A percentile compares a stretch with the other conserved stretches of the same genome.
Conservation (phyloP, 345 rosid genomes). For the Hirschfeldia incana region DNA sequence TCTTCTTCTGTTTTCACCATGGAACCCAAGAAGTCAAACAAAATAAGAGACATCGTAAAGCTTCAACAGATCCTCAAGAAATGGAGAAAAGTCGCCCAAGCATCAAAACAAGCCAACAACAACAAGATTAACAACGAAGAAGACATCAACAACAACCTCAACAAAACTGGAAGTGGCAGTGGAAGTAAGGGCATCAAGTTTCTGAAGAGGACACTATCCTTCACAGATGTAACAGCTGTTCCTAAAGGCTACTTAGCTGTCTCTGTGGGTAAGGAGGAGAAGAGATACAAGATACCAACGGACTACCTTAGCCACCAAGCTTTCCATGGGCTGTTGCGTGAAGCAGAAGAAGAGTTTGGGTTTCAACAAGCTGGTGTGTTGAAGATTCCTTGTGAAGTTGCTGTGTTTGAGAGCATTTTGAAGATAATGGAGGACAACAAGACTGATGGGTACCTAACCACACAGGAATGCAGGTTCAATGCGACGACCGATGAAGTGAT, state of each 20-base stretch:
- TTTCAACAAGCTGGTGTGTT: conserved; percentile 73
- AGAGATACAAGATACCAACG: conserved; percentile 68
- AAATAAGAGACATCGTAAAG: conserved; percentile 85
- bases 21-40: conserved; percentile 85
- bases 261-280: conserved; percentile 64
- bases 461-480: conserved; percentile 47
- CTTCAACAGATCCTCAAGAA: conserved; percentile 89
- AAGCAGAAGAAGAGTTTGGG: conserved; percentile 88
- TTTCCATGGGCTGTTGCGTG: conserved; percentile 56
- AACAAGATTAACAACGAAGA: conserved; percentile 26
- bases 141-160: conserved; percentile 12
- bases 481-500: conserved; percentile 36
- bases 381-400: conserved; percentile 66
- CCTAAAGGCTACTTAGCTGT: conserved; percentile 75
- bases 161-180: conserved; percentile 23
- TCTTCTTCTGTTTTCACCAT: conserved; percentile 31
- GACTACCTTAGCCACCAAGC: conserved; percentile 65
- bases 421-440: conserved; percentile 53
- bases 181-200: conserved; percentile 65
- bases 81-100: conserved; percentile 79
- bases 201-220: conserved; percentile 76
- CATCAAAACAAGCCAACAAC: conserved; percentile 42
- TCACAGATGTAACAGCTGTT: conserved; percentile 52
- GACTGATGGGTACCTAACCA: conserved; percentile 34
- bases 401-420: conserved; percentile 54